A percentile compares a stretch with the other conserved stretches of the same genome.
These are phyloP conservation scores for Nemania bipapillata DNA, from an alignment of 2,329 filamentous ascomycete species.

Conservation along the genomic window DNA sequence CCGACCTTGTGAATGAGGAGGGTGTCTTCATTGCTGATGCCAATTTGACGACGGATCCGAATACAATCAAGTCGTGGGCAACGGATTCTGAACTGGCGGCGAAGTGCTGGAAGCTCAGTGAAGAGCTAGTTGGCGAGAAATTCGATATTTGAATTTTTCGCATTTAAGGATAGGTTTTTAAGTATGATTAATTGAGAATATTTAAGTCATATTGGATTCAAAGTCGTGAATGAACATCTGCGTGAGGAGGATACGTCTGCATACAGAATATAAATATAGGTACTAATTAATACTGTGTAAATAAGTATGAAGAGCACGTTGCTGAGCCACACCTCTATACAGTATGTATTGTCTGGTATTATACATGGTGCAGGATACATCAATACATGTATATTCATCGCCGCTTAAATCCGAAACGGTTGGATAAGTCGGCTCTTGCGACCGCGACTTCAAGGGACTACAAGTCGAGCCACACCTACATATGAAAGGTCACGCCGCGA, in stretches of 20 bases:
- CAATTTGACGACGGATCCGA: conserved; percentile 48
- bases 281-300: conserved; percentile 5
- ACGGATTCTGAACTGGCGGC: conserved; percentile 53
- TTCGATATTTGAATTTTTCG: conserved; percentile 43
- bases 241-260: no score
- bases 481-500: conserved; percentile 4
- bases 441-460: conserved; percentile 5
- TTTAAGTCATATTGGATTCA: no score
- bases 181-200: no score
- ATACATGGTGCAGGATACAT: not conserved
- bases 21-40: conserved; percentile 53
- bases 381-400: not conserved
- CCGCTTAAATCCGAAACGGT: not conserved
- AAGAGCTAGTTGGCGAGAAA: conserved; percentile 53
- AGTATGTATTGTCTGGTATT: not conserved
- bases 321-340: conserved; percentile 18
- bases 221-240: no score
- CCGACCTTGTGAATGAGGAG: conserved; percentile 50
- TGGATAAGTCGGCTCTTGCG: not conserved
- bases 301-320: not conserved
- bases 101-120: conserved; percentile 54
- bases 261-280: no score
- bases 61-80: conserved; percentile 50
- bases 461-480: conserved; percentile 13
- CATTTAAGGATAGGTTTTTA: no score